A percentile compares a stretch with the other conserved stretches of the same genome.
phyloP scores from a whole-genome alignment of 331 rosid genomes.

The Arachis monticola region DNA sequence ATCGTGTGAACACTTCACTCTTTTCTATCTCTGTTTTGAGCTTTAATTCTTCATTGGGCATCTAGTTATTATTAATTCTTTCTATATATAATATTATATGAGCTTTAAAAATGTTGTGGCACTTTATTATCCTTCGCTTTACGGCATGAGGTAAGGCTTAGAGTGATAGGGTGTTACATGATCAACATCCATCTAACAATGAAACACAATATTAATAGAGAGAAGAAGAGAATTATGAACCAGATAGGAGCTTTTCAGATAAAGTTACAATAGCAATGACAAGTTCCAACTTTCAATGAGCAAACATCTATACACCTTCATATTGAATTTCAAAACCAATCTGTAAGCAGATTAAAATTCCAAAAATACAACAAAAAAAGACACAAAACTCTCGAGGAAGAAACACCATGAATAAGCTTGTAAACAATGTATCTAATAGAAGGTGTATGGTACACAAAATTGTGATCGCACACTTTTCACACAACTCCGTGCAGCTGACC shows the following conservation, averaged over 20 bases:
- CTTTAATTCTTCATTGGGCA: no score
- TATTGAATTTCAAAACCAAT: background rate
- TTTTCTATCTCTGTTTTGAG: no score
- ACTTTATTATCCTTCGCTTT: no score
- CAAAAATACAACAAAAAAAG: background rate
- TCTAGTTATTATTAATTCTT: no score
- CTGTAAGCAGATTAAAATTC: background rate
- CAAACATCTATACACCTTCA: background rate
- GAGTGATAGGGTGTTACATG: background rate
- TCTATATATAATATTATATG: no score
- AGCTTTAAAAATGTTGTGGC: no score
- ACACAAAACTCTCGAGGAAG: constrained; percentile 87
- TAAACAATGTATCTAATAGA: constrained; percentile 88
- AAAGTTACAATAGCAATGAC: background rate
- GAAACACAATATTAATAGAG: background rate
- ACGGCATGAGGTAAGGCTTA: no score
- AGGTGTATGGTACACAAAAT: constrained; percentile 56
- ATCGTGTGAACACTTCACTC: no score
- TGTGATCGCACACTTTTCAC: no score
- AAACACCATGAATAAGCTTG: constrained; percentile 87
- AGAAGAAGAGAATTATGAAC: background rate
- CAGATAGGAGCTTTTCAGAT: background rate
- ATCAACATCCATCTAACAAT: constrained; percentile 3
- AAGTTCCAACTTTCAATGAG: no score
- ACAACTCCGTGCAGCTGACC: no score